Base-by-base conservation (phyloP, 345 rosid genomes). In the Abelmoschus esculentus region DNA sequence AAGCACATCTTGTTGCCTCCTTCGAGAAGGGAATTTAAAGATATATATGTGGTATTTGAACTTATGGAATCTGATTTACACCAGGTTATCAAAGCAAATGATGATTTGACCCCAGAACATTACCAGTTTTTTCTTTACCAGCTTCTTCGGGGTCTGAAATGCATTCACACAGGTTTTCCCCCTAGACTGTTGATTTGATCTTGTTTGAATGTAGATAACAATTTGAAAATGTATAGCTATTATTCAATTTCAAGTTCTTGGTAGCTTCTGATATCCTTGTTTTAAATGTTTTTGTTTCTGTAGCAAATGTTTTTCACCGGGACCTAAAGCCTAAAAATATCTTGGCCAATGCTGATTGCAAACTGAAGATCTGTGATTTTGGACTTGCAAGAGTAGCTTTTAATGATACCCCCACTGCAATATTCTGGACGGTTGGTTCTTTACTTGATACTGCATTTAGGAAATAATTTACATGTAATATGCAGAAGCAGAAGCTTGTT, bases 341-440 rank as follows among this genome's bases (percentile, higher is more conserved):
- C 78, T 79, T 93, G 67, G 98, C 98, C 19, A 93, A 93, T 83
- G 97, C 97, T 3, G 96, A 93, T 76, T 93, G 97, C 82, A 93
- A 90, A 77, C 92, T 93, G 71, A 93, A 93, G 88, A 83, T 93
- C 44, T 93, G 98, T 82, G 98, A 93, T 82, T 93, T 93, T 82
- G 98, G 98, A n/a, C 96, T 93, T 2, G 98, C 97, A 46, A 83
- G 98, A 75, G 98, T 93, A 60, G 97, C 97, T 38, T 93, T 93
- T 73, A 89, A 85, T 78, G 98, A 93, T 77, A 87, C 93, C 46
- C 98, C 98, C 6, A 89, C 97, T 2, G 96, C 93, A 5, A 90
- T 93, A 79, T 93, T 93, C 75, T 93, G 97, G 97, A 93, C 98
- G 28, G 67, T 90, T 78, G 76, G 84, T 79, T 78, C 60, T 65